phyloP scores from a whole-genome alignment of 2,329 filamentous ascomycete species.

The Aspergillus costaricaensis region DNA sequence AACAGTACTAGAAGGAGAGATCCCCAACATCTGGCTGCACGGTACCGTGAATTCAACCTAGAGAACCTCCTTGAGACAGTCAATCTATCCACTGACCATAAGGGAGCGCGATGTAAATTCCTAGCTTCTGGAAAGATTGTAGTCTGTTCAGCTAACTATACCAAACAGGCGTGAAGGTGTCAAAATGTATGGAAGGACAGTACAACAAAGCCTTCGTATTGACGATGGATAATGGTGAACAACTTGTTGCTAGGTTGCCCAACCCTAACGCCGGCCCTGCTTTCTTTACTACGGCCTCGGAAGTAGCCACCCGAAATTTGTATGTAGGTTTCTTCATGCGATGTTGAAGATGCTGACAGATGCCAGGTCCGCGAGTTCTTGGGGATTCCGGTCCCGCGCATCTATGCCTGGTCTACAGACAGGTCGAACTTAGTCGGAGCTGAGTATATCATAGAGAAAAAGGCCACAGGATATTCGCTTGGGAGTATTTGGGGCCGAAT shows the following conservation, averaged over 20 bases:
- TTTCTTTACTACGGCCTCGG: slow-evolving; percentile 25
- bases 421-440: slow-evolving; percentile 39
- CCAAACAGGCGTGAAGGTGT: slow-evolving; percentile 16
- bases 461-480: slow-evolving; percentile 32
- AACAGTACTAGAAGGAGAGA: slow-evolving; percentile 15
- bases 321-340: slow-evolving; percentile 3
- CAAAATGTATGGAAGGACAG: slow-evolving; percentile 29
- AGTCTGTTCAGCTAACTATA: not conserved
- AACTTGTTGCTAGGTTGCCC: slow-evolving; percentile 12
- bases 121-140: not conserved
- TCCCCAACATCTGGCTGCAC: slow-evolving; percentile 25
- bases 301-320: slow-evolving; percentile 29
- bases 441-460: slow-evolving; percentile 46
- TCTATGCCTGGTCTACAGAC: slow-evolving; percentile 39
- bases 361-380: slow-evolving; percentile 16
- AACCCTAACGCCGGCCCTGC: slow-evolving; percentile 18
- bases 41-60: slow-evolving; percentile 32
- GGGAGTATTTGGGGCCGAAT: slow-evolving; percentile 33
- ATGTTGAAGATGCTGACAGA: not conserved
- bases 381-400: slow-evolving; percentile 38
- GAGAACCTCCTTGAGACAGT: slow-evolving; percentile 24
- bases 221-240: slow-evolving; percentile 19
- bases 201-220: slow-evolving; percentile 30
- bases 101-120: not conserved
- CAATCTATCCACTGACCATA: not conserved